These are phyloP conservation scores for Austropuccinia psidii DNA, from an alignment of 1,284 basidiomycete genomes.

Conservation along the genomic window DNA sequence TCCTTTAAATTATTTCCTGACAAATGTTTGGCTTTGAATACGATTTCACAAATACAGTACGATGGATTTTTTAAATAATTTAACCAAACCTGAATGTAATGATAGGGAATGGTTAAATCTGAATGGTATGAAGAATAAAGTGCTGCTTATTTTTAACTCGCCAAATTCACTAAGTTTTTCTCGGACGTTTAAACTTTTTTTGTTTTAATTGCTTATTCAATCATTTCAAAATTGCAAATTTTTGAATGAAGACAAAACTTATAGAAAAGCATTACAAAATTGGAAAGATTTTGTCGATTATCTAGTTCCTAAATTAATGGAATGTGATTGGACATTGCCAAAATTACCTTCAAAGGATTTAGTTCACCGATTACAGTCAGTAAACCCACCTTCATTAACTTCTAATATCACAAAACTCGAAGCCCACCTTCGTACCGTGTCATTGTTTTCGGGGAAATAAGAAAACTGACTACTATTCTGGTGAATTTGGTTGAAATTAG, in stretches of 20 bases:
- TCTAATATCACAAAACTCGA: neutral
- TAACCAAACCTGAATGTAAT: constrained; percentile 42
- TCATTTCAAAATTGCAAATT: neutral
- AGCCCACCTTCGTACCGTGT: neutral
- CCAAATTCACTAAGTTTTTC: too few species aligned
- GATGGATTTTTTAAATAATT: constrained; percentile 43
- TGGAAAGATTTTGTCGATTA: constrained; percentile 45
- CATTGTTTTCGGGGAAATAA: too few species aligned
- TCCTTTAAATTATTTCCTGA: constrained; percentile 29
- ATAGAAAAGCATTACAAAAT: constrained; percentile 41
- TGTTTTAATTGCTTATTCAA: neutral
- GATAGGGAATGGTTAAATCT: constrained; percentile 45
- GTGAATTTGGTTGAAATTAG: too few species aligned
- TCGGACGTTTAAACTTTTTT: constrained; percentile 33
- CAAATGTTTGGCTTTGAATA: constrained; percentile 18
- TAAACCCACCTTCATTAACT: constrained; percentile 26
- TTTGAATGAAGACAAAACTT: constrained; percentile 39
- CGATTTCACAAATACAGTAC: constrained; percentile 43
- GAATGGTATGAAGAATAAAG: too few species aligned
- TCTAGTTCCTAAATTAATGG: constrained; percentile 43
- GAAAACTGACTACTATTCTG: too few species aligned
- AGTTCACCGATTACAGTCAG: constrained; percentile 45
- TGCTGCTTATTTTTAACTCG: too few species aligned
- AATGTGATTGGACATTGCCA: constrained; percentile 46
- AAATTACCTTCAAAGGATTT: constrained; percentile 47